Base-by-base conservation (phyloP, 1,139 yeast species). In the Hanseniaspora uvarum region DNA sequence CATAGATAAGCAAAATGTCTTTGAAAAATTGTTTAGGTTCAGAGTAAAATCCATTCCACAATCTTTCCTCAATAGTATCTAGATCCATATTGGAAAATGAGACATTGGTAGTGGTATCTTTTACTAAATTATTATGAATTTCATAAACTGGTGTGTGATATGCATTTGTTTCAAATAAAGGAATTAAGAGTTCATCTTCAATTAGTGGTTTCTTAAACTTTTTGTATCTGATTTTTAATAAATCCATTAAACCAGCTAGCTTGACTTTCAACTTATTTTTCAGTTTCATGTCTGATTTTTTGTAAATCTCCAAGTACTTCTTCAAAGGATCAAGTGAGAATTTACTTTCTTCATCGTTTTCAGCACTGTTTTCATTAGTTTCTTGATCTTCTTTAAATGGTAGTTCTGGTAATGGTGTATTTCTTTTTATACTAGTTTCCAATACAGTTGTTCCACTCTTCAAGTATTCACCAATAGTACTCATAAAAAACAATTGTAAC, bases 1-100 rank as follows among this genome's bases (percentile, higher is more conserved):
- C 75, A 46, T 86, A 83, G 47, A 94, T 89, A 79, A 85, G 76
- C 64, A 81, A 86, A 51, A 94, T 77, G 64, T 94, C 98, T 60
- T 77, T 79, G 61, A 89, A 69, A 64, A 86, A 89, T 65, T 92
- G 97, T 60, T 80, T 83, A 14, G 98, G 96, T 62, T 89, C 96
- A 34, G 89, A 83, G 64, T 94, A 92, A 66, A 71, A 92, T 0
- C 98, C 98, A 68, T 92, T 92, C 98, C 98, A 92, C 55, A 94
- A 71, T 56, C 98, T 75, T 64, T 92, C 98, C 63, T 92, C 99
- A 48, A 94, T 80, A 18, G 88, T 82, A 65, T 92, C 98, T 57
- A 94, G 72, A 64, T 92, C 98, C 86, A 92, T 94, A 61, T 92
- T 92, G 69, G 75, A 76, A 65, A 74, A 92, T 59, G 74, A 75